Evolutionary conservation across 805 yeast species (phyloP), one percentile per base, ranked within the genome.

Genomic region (Saturnispora silvae): DNA sequence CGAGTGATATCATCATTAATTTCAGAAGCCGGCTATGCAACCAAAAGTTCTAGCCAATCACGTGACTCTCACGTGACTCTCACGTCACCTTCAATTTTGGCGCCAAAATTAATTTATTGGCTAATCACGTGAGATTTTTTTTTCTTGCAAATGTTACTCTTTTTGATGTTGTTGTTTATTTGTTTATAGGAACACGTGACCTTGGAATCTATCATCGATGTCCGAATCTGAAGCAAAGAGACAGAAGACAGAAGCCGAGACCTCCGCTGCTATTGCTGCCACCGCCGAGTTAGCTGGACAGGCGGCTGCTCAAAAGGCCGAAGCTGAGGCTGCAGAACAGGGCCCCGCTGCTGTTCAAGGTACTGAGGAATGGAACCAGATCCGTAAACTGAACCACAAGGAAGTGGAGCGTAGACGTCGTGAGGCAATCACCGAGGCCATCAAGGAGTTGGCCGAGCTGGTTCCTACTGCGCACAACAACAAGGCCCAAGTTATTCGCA

Each of bases 361-460:
- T n/a, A 60, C 80, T 22, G 84, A 78, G 31, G 94, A 81, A 56
- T 82, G 92, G 89, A 85, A 80, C 53, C 70, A 69, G 43, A 75
- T 76, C 54, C 76, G 96, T 51, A 78, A 81, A 51, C 83, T 83
- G 50, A 87, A 85, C 59, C 98, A 92, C 64, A 87, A 86, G 60
- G 96, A 87, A 60, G 96, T 87, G 17, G 96, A 87, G 62, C 73
- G 95, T 54, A 75, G 95, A 49, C 74, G 96, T 59, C 74, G 96
- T 53, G 95, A 86, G 55, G 73, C 77, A 33, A 87, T 87, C 54
- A 87, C 85, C 60, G 64, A 68, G 29, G 96, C 95, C n/a, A 85
- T 87, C 52, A 76, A 75, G 50, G 83, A 77, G 48, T 67, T 87
- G 48, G 81, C 87, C 23, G 73, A 73, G 18, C 57, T 87, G 42